Evolutionary conservation across 768 basidiomycete genomes (phyloP).

Genomic region (Tubosaeta sp.): DNA sequence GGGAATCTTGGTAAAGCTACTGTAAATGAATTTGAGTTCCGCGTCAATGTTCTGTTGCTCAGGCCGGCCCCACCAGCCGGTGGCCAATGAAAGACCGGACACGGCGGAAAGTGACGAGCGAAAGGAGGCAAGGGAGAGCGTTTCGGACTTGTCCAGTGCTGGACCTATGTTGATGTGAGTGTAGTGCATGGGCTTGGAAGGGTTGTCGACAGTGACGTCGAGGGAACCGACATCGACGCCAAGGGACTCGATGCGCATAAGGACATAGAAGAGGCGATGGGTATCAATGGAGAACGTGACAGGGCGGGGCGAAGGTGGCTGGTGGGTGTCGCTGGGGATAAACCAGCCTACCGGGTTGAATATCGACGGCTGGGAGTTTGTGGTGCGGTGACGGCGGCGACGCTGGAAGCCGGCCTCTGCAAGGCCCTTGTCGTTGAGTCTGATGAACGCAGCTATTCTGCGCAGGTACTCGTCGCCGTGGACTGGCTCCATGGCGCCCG

Average conservation of each 20-base stretch:
- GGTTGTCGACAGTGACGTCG: constrained; percentile 69
- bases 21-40: constrained; percentile 84
- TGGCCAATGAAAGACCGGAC: constrained; percentile 69
- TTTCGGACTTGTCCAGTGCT: constrained; percentile 61
- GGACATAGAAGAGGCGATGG: constrained; percentile 83
- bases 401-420: constrained; percentile 60
- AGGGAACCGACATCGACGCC: constrained; percentile 75
- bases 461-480: constrained; percentile 75
- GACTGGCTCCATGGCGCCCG: constrained; percentile 44
- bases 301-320: constrained; percentile 46
- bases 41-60: constrained; percentile 58
- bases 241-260: constrained; percentile 81
- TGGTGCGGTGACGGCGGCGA: constrained; percentile 37
- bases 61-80: constrained; percentile 65
- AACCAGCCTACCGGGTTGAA: constrained; percentile 68
- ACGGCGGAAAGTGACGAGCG: constrained; percentile 74
- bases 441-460: constrained; percentile 65
- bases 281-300: constrained; percentile 67
- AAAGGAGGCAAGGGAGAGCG: constrained; percentile 68
- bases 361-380: constrained; percentile 34
- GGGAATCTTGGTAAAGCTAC: constrained; percentile 87
- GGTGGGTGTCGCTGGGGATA: constrained; percentile 15
- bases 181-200: constrained; percentile 75
- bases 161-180: constrained; percentile 48
- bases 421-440: constrained; percentile 65